phyloP scores from a whole-genome alignment of 2,329 filamentous ascomycete species.

The Xylaria sp. region DNA sequence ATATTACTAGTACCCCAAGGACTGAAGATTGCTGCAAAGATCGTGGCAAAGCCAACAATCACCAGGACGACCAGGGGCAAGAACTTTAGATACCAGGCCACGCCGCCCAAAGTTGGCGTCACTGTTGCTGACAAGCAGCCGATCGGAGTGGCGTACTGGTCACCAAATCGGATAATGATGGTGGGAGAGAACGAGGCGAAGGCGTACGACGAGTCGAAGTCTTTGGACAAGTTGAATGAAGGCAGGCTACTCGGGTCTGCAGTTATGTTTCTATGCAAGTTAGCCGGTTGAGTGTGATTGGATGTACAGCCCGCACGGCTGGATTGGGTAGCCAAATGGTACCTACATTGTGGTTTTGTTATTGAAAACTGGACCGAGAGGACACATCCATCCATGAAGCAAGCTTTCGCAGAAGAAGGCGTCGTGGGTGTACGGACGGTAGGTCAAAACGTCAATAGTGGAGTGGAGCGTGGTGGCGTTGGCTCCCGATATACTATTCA shows the following conservation, averaged over 20 bases:
- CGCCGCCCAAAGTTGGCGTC: conserved; percentile 81
- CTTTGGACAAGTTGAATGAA: conserved; percentile 77
- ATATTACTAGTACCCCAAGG: conserved; percentile 93
- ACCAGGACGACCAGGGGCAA: conserved; percentile 82
- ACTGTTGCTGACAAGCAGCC: conserved; percentile 85
- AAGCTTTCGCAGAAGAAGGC: conserved; percentile 74
- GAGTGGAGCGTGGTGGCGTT: conserved; percentile 79
- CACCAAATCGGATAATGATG: conserved; percentile 80
- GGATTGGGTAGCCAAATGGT: conserved; percentile 18
- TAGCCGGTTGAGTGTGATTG: conserved; percentile 29
- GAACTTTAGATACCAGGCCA: conserved; percentile 77
- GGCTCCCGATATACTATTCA: conserved; percentile 63
- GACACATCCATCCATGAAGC: conserved; percentile 73
- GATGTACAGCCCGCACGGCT: not conserved
- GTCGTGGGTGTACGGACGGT: conserved; percentile 70
- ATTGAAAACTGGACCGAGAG: conserved; percentile 78
- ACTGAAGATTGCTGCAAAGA: conserved; percentile 86
- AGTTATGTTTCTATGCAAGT: conserved; percentile 35
- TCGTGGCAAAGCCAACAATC: conserved; percentile 82
- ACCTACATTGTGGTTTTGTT: conserved; percentile 53
- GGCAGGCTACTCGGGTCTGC: conserved; percentile 63
- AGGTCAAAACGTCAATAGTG: conserved; percentile 79
- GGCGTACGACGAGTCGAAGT: conserved; percentile 84
- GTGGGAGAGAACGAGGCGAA: conserved; percentile 84
- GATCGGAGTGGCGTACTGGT: conserved; percentile 69